Evolutionary conservation across 345 rosid genomes (phyloP).

Genomic region (Brassica napus): DNA sequence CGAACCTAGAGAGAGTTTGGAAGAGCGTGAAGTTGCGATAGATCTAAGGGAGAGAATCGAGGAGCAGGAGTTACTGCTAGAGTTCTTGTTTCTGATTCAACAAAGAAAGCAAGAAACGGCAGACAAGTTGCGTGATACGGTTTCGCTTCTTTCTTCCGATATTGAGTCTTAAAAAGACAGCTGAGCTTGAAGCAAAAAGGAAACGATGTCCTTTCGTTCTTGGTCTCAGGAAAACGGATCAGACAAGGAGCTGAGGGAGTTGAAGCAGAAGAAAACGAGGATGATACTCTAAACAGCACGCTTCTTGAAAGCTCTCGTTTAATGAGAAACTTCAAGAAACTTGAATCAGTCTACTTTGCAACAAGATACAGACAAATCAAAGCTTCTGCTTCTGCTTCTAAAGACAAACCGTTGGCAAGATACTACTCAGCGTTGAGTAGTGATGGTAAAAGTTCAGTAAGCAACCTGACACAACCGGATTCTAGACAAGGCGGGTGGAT

Average conservation of each 20-base stretch:
- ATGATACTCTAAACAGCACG: slow-evolving; percentile 42
- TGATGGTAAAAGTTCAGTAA: slow-evolving; percentile 82
- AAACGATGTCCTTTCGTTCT: slow-evolving; percentile 59
- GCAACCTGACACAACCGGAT: slow-evolving; percentile 52
- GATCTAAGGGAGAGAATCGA: slow-evolving; percentile 74
- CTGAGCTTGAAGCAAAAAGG: slow-evolving; percentile 55
- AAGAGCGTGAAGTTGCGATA: slow-evolving; percentile 84
- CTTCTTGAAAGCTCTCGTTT: slow-evolving; percentile 67
- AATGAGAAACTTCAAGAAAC: slow-evolving; percentile 87
- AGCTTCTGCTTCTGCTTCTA: slow-evolving; percentile 27
- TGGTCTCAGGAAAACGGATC: slow-evolving; percentile 69
- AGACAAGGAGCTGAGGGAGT: slow-evolving; percentile 62
- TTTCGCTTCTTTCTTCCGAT: slow-evolving; percentile 73
- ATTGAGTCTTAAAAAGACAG: slow-evolving; percentile 72
- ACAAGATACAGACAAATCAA: slow-evolving; percentile 69
- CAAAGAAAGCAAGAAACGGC: slow-evolving; percentile 78
- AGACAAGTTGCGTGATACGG: slow-evolving; percentile 61
- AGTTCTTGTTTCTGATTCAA: slow-evolving; percentile 73
- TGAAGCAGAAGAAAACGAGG: slow-evolving; percentile 43
- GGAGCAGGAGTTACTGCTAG: slow-evolving; percentile 81
- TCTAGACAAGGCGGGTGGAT: slow-evolving; percentile 75
- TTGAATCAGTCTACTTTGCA: slow-evolving; percentile 80
- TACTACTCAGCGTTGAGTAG: slow-evolving; percentile 54
- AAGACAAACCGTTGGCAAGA: slow-evolving; percentile 50
- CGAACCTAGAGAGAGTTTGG: slow-evolving; percentile 70